Evolutionary conservation across 768 basidiomycete species (phyloP).

Genomic region (Pseudohyphozyma bogoriensis): DNA sequence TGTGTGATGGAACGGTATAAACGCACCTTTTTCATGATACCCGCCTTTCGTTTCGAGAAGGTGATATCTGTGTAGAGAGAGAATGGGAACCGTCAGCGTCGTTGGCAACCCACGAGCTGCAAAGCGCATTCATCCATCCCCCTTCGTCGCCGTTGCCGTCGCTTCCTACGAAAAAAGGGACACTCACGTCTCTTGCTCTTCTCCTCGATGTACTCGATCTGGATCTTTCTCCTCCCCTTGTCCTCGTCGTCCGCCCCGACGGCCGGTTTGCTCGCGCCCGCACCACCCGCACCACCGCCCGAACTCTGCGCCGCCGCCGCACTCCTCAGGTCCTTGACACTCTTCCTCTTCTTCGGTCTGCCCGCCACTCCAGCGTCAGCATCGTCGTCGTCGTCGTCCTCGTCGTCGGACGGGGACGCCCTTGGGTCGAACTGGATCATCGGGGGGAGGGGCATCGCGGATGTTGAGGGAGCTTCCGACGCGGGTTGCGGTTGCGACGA

Average conservation of each 20-base stretch:
- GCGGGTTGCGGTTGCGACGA: too few relatives aligned
- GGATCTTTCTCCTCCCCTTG: slow-evolving; percentile 74
- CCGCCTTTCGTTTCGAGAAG: slow-evolving; percentile 99
- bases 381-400: slow-evolving; percentile 60
- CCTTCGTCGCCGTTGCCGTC: too few relatives aligned
- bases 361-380: too few relatives aligned
- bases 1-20: too few relatives aligned
- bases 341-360: slow-evolving; percentile 17
- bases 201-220: slow-evolving; percentile 99
- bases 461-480: too few relatives aligned
- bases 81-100: too few relatives aligned
- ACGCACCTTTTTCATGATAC: slow-evolving; percentile 97
- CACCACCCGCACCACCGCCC: slow-evolving; percentile 44
- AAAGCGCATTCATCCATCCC: too few relatives aligned
- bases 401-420: slow-evolving; percentile 9
- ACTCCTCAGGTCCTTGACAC: background rate
- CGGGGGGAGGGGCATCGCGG: too few relatives aligned
- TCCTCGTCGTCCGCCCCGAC: slow-evolving; percentile 5
- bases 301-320: background rate
- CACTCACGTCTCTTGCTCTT: slow-evolving; percentile 94
- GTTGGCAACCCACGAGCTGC: too few relatives aligned
- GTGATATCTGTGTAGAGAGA: slow-evolving; percentile 69
- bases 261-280: background rate
- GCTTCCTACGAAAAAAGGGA: too few relatives aligned
- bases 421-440: slow-evolving; percentile 26